Conservation (phyloP, 768 basidiomycete species). For the Mrakia hoshinonis region DNA sequence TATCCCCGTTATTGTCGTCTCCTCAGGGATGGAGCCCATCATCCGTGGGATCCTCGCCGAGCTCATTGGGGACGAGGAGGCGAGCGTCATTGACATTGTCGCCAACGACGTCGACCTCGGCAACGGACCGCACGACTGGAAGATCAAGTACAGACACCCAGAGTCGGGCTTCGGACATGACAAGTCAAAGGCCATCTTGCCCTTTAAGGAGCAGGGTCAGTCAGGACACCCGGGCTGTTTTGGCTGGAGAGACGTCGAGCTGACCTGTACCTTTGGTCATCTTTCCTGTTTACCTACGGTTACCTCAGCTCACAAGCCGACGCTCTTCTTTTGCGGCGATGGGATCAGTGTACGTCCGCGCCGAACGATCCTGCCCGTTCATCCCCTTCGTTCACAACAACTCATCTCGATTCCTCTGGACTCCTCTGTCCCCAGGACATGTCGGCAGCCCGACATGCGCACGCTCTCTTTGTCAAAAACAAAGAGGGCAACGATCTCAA, state of each 20-base stretch:
- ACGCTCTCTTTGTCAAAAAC: conserved; percentile 73
- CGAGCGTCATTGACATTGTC: conserved; percentile 75
- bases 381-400: too few species aligned
- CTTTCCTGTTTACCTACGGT: neutral
- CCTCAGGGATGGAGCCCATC: conserved; percentile 87
- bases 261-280: neutral
- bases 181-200: conserved; percentile 88
- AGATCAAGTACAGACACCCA: conserved; percentile 24
- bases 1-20: conserved; percentile 86
- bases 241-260: too few species aligned
- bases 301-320: conserved; percentile 55
- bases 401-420: neutral
- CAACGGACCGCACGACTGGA: conserved; percentile 41
- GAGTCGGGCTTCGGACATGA: conserved; percentile 45
- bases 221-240: conserved; percentile 67
- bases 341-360: conserved; percentile 60
- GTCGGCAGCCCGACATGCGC: conserved; percentile 85
- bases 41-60: conserved; percentile 81
- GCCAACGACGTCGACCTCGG: conserved; percentile 73
- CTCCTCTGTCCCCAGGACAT: conserved; percentile 51
- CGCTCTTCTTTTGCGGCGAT: conserved; percentile 93
- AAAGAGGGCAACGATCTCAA: conserved; percentile 61
- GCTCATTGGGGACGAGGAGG: conserved; percentile 63
- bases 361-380: neutral
- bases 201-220: conserved; percentile 56